phyloP scores from a whole-genome alignment of 208 protist genomes.

The Trypanosoma avium region DNA sequence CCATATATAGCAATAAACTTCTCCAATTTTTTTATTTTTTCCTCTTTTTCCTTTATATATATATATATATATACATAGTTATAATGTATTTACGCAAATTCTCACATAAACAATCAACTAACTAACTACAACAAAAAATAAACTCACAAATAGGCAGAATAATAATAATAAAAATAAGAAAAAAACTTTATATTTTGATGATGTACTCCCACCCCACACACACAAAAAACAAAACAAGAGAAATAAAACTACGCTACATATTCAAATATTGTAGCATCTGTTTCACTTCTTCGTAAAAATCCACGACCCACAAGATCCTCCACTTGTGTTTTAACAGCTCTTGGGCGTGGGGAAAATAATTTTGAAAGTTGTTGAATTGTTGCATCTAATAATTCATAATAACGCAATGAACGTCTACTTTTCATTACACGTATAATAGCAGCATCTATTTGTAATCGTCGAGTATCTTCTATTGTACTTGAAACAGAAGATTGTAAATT shows the following conservation, averaged over 20 bases:
- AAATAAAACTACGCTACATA: constrained; percentile 74
- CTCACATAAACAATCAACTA: too few species aligned
- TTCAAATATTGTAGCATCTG: constrained; percentile 37
- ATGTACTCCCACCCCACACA: too few species aligned
- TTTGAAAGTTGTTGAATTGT: constrained; percentile 52
- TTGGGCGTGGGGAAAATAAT: constrained; percentile 47
- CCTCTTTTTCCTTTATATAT: too few species aligned
- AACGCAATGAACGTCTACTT: constrained; percentile 42
- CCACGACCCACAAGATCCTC: constrained; percentile 69
- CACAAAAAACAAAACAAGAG: too few species aligned
- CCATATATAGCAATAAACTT: too few species aligned
- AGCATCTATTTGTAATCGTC: constrained; percentile 51
- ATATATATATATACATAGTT: constrained; percentile 3
- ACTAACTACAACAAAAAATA: too few species aligned
- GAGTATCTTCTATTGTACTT: constrained; percentile 25
- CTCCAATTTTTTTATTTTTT: too few species aligned
- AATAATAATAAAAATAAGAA: too few species aligned
- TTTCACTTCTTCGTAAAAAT: constrained; percentile 51
- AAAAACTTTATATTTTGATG: not conserved
- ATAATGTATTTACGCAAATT: too few species aligned
- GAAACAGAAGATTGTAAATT: not conserved
- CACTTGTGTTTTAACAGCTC: constrained; percentile 59
- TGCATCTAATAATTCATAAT: constrained; percentile 49
- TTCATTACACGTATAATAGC: constrained; percentile 77
- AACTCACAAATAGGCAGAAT: too few species aligned